A percentile compares a stretch with the other conserved stretches of the same genome.
phyloP scores from a whole-genome alignment of 805 yeast genomes.

The Nakazawaea ishiwadae region DNA sequence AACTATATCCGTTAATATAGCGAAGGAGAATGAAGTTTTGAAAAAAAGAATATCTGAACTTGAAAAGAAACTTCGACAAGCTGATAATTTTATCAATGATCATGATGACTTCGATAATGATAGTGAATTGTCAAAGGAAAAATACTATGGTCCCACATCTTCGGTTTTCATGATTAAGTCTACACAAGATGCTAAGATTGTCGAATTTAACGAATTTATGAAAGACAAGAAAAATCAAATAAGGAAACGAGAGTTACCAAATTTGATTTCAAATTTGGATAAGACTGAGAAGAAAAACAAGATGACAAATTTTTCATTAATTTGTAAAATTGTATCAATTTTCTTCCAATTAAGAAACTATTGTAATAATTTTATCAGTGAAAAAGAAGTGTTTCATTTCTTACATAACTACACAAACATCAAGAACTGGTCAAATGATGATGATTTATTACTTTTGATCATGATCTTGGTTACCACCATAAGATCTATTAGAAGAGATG shows the following conservation, averaged over 20 bases:
- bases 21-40: constrained; percentile 25
- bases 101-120: constrained; percentile 13
- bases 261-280: constrained; percentile 13
- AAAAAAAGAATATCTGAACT: constrained; percentile 23
- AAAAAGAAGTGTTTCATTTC: constrained; percentile 29
- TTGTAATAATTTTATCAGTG: constrained; percentile 36
- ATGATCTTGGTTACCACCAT: constrained; percentile 40
- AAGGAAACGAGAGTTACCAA: constrained; percentile 25
- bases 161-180: constrained; percentile 41
- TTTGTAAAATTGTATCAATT: constrained; percentile 31
- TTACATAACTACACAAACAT: constrained; percentile 29
- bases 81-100: constrained; percentile 5
- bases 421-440: constrained; percentile 42
- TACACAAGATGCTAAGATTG: constrained; percentile 20
- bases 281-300: constrained; percentile 9
- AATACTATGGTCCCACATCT: constrained; percentile 50
- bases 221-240: constrained; percentile 24
- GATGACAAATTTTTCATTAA: constrained; percentile 27
- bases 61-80: constrained; percentile 13
- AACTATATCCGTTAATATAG: constrained; percentile 12
- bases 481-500: constrained; percentile 26
- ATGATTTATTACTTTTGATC: constrained; percentile 40
- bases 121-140: constrained; percentile 33
- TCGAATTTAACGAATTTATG: constrained; percentile 20
- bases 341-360: constrained; percentile 37